Base-by-base conservation (phyloP, 2,329 filamentous ascomycete genomes). In the Nannizzia gypsea region DNA sequence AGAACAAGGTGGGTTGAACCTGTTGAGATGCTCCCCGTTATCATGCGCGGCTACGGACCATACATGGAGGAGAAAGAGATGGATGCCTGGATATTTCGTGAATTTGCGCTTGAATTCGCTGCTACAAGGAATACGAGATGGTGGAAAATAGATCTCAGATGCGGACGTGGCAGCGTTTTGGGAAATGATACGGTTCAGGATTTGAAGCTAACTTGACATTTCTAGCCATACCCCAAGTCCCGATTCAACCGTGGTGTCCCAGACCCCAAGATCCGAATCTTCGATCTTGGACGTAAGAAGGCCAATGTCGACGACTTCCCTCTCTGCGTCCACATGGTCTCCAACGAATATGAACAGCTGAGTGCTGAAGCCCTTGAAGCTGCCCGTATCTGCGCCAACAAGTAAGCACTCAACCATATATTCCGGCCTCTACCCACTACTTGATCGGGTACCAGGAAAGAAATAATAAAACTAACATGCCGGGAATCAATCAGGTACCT, bases 321-420 rank as follows among this genome's bases (percentile, higher is more conserved):
- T 76, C 89, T 92, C 75, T 96, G 93, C 84, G 87, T 97, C 74
- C 93, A 99, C 86, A 84, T 99, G 77, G 92, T 97, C 76, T 97
- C 92, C 83, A 97, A 99, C 86, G 93, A 99, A 84, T 96, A 96
- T 83, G 93, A 99, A 83, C 93, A 99, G 86, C 83, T 99, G 83
- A 95, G 90, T 78, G 97, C 93, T 72, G 93, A 99, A 84, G 93
- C 93, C 77, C 90, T 99, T 73, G 93, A 99, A 83, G 93, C 93
- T 77, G 93, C 93, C 79, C 93, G 93, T 87, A 99, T 99, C 78
- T 97, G 92, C 85, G 91, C 91, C 88, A 99, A 99, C 89, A 97
- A 97, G 89, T 95, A 77, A 69, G 78, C 69, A 65, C 22, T 36
- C 22, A 56, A 17, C 56, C 34, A 58, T 22, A 34, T 11, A 36